Base-by-base conservation (phyloP, 257 asterid species). In the Coffea canephora region DNA sequence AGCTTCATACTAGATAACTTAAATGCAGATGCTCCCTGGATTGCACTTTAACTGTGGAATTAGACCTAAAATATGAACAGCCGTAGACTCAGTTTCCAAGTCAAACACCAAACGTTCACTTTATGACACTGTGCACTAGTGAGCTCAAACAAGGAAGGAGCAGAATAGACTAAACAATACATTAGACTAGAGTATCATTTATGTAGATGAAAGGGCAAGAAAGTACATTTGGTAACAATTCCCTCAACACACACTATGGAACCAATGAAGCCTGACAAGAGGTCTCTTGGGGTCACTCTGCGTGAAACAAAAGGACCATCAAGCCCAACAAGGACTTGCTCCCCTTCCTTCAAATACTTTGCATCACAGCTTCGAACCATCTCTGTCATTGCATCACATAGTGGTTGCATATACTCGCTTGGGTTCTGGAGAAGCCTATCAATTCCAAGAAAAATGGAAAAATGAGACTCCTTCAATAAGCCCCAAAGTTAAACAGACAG, bases 221-320 rank as follows among this genome's bases (percentile, higher is more conserved):
- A 34, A 21, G 64, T 89, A 95, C 99, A 95, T 92, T 93, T 95
- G 36, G 99, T 95, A 21, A 95, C 85, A 69, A 95, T 95, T 82
- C 99, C 99, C 83, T 93, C 96, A 13, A 95, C 96, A 69, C 98
- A 92, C 81, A 95, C 99, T 88, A 92, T 92, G 36, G 98, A 92
- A 48, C 99, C 99, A 46, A 95, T 95, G 85, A 93, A 95, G 69
- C 92, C 91, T 45, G 99, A 95, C 84, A 95, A 82, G 71, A 95
- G 97, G 79, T 95, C 99, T 74, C 99, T 87, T 3, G 99, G 99
- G 8, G 99, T 95, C 76, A 95, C 97, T 86, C 92, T 90, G 73
- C 97, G 91, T 3, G 98, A 93, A 86, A 93, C 98, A 80, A 95
- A 93, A 49, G 98, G 99, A 71, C 99, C 99, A 81, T 90, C 96